These are phyloP conservation scores for Jaltomata sinuosa DNA, from an alignment of 257 asterid species.

Conservation along the genomic window DNA sequence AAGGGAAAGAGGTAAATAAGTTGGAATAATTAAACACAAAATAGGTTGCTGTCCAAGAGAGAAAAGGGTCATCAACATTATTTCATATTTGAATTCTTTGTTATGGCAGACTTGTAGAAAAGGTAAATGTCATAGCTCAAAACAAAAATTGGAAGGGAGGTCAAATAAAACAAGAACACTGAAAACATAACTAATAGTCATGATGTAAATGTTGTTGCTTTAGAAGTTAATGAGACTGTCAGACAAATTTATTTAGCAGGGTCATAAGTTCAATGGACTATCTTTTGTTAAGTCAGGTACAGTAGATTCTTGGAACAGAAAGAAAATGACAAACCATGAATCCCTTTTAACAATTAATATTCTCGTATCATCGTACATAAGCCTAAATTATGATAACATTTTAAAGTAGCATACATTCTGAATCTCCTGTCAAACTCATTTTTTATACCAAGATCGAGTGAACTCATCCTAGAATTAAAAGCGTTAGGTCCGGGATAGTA, in stretches of 20 bases:
- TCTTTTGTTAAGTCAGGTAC: background rate
- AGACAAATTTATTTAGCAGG: too few species aligned
- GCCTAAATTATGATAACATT: background rate
- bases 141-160: background rate
- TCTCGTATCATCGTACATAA: background rate
- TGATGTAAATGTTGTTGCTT: background rate
- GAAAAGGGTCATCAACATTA: background rate
- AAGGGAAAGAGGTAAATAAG: background rate
- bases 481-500: background rate
- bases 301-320: background rate
- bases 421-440: background rate
- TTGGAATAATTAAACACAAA: background rate
- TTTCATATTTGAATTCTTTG: background rate
- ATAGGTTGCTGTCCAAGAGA: background rate
- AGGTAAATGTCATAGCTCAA: background rate
- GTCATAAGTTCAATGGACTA: background rate
- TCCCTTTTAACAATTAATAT: background rate
- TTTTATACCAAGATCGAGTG: background rate
- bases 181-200: background rate
- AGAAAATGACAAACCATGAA: background rate
- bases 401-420: background rate
- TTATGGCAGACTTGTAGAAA: background rate
- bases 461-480: background rate
- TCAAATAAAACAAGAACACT: background rate
- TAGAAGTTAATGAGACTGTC: background rate